A percentile compares a stretch with the other conserved stretches of the same genome.
Evolutionary conservation across 179 eudicot species (phyloP).

Genomic region (Amaranthus tricolor): DNA sequence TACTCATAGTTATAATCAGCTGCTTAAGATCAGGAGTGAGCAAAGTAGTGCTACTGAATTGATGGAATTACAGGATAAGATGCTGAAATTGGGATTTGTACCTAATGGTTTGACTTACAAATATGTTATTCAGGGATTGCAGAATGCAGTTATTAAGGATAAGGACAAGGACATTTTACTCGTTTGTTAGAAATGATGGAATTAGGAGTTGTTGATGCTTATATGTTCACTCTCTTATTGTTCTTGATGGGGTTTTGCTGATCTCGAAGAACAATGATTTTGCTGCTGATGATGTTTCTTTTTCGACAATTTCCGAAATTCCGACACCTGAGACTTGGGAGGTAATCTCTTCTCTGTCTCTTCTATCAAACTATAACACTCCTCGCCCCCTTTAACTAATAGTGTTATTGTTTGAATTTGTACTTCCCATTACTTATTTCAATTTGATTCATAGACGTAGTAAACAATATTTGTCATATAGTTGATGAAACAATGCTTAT

Average conservation of each 20-base stretch:
- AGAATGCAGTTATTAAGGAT: conserved; percentile 27
- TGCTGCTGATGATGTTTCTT: background rate
- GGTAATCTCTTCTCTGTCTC: background rate
- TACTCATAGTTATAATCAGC: conserved; percentile 52
- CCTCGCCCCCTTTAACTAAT: background rate
- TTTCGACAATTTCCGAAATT: background rate
- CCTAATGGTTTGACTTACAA: conserved; percentile 65
- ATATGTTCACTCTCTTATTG: background rate
- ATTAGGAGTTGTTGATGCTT: background rate
- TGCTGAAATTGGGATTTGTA: conserved; percentile 61
- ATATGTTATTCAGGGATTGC: conserved; percentile 56
- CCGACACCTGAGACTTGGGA: background rate
- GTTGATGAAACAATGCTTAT: background rate
- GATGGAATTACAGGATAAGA: conserved; percentile 67
- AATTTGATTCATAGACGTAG: background rate
- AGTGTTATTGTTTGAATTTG: background rate
- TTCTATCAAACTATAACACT: background rate
- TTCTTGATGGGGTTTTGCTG: background rate
- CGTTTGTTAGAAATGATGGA: background rate
- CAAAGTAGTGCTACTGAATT: conserved; percentile 40
- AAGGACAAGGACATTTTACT: conserved; percentile 6
- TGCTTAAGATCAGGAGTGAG: conserved; percentile 47
- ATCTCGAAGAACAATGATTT: background rate
- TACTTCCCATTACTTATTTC: background rate
- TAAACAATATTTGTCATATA: background rate